Evolutionary conservation across 768 basidiomycete species (phyloP).

Genomic region (Pulveroboletus sp.): DNA sequence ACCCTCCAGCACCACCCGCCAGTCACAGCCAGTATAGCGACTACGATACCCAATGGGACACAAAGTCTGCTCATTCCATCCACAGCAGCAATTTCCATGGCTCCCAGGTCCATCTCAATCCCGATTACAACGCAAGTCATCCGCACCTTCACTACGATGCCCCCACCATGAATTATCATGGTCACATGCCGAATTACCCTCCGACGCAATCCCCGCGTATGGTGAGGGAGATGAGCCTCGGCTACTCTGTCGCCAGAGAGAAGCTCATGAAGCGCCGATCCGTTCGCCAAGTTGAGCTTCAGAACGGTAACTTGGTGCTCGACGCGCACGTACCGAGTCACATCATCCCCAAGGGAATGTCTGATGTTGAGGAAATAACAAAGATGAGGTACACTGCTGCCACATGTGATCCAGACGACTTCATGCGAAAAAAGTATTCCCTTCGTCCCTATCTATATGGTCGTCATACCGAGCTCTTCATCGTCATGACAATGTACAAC

Average conservation of each 20-base stretch:
- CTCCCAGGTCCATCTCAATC: constrained; percentile 70
- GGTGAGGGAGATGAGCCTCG: constrained; percentile 44
- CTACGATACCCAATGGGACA: constrained; percentile 42
- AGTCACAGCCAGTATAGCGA: constrained; percentile 42
- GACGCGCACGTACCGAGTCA: constrained; percentile 77
- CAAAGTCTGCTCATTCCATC: constrained; percentile 55
- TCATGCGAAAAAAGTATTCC: constrained; percentile 71
- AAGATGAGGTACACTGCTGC: constrained; percentile 88
- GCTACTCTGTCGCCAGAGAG: constrained; percentile 66
- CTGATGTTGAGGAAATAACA: constrained; percentile 64
- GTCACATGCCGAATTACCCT: constrained; percentile 50
- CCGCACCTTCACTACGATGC: constrained; percentile 28
- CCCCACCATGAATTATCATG: constrained; percentile 48
- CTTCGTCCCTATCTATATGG: constrained; percentile 74
- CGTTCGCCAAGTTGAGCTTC: constrained; percentile 72
- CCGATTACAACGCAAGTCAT: constrained; percentile 56
- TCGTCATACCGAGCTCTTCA: constrained; percentile 86
- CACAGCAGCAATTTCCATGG: constrained; percentile 52
- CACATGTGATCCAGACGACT: constrained; percentile 87
- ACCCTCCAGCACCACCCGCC: constrained; percentile 29
- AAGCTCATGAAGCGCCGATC: constrained; percentile 81
- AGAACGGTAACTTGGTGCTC: constrained; percentile 79
- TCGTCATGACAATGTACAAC: constrained; percentile 97
- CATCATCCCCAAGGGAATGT: constrained; percentile 66
- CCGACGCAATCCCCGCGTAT: constrained; percentile 49